Base-by-base conservation (phyloP, 2,329 filamentous ascomycete genomes). In the Colletotrichum sp. region DNA sequence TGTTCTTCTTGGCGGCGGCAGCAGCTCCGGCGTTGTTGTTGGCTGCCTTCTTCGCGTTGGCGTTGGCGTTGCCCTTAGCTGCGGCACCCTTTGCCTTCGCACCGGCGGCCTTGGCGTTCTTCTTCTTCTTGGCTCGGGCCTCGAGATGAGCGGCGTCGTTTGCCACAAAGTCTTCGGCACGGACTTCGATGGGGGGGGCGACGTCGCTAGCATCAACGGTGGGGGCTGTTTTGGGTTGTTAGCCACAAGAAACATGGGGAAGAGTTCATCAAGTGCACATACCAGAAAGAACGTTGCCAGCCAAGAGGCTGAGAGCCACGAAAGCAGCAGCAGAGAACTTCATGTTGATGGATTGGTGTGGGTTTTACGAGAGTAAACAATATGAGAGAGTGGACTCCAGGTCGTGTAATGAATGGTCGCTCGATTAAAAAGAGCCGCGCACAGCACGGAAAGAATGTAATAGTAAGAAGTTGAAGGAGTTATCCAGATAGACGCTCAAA, bases 241-340 rank as follows among this genome's bases (percentile, higher is more conserved):
- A 73, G 67, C 13, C 13, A 32, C 9, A 3, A 1, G 12, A 44
- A 57, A n/a, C 59, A 49, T 8, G 24, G 12, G 15, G n/a, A 3
- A 16, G 32, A 12, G 3, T 13, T 5, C 8, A 18, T 10, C 1
- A 7, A 36, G 2, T 7, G n/a, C 44, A 60, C 70, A 64, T 60
- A 73, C 74, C 74, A 26, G 74, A 74, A 12, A 77, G 30, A 28
- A 75, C 71, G 18, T 71, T 77, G 62, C 71, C 71, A 30, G 72
- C 72, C 39, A 77, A 16, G 7, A 75, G 66, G 62, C 71, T 55
- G 6, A 77, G 32, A 12, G 74, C 59, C 7, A 76, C 12, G 7
- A 76, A 32, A 36, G 75, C 67, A 21, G 75, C 67, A 30, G 66
- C 67, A 13, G 75, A 71, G 21, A 77, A 77, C 55, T 64, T 77